Evolutionary conservation across 495 filamentous ascomycete genomes (phyloP).

Genomic region (Lasiosphaeriaceae sp.): DNA sequence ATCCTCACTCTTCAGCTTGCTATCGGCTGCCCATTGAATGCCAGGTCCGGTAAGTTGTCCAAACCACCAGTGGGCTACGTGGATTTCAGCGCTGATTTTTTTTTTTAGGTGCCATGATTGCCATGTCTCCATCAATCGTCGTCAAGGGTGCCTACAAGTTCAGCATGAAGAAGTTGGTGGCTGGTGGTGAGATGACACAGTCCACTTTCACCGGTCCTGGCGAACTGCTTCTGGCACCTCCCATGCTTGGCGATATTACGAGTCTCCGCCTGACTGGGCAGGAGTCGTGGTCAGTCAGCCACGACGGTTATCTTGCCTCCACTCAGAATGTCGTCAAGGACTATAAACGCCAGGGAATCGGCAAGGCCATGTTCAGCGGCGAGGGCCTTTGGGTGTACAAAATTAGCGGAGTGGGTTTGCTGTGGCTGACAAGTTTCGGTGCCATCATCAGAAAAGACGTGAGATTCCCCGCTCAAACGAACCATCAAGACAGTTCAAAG

Average conservation of each 20-base stretch:
- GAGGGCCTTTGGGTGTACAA: conserved; percentile 92
- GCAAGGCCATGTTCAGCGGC: conserved; percentile 89
- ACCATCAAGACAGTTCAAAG: background rate
- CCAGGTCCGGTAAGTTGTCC: conserved; percentile 65
- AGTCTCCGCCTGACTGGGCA: conserved; percentile 65
- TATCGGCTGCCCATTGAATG: conserved; percentile 77
- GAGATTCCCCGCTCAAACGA: conserved; percentile 23
- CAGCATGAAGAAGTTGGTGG: conserved; percentile 77
- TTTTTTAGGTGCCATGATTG: conserved; percentile 76
- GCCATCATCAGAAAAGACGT: conserved; percentile 96
- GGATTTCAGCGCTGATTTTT: background rate
- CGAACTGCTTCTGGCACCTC: conserved; percentile 79
- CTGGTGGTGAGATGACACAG: conserved; percentile 72
- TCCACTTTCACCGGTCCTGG: conserved; percentile 89
- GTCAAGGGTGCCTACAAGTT: conserved; percentile 79
- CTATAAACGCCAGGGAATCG: conserved; percentile 80
- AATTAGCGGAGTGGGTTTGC: conserved; percentile 69
- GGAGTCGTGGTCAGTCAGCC: conserved; percentile 75
- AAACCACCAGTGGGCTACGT: background rate
- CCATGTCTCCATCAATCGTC: conserved; percentile 85
- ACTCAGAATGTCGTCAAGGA: conserved; percentile 79
- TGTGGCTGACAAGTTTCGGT: conserved; percentile 90
- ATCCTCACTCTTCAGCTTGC: conserved; percentile 86
- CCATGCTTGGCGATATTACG: conserved; percentile 80
- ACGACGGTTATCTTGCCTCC: conserved; percentile 71